Evolutionary conservation across 345 rosid species (phyloP).

Genomic region (Salix koriyanagi): DNA sequence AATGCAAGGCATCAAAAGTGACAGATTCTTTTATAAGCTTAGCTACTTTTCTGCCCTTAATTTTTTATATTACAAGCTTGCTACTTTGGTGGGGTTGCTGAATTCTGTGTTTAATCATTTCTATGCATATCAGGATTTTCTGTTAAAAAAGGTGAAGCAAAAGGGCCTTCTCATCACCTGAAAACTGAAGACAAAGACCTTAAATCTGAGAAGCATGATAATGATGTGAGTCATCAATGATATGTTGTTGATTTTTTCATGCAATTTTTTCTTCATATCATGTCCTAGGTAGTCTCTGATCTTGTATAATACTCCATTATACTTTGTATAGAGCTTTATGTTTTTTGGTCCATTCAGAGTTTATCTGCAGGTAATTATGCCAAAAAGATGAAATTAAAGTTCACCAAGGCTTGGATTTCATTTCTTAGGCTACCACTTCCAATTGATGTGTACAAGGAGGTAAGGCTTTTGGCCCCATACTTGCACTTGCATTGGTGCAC

Average conservation of each 20-base stretch:
- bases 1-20: background rate
- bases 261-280: background rate
- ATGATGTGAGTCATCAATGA: slow-evolving; percentile 38
- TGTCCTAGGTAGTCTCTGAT: too few relatives aligned
- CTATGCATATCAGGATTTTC: slow-evolving; percentile 17
- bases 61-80: background rate
- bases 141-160: slow-evolving; percentile 15
- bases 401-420: slow-evolving; percentile 86
- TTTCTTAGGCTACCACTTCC: slow-evolving; percentile 88
- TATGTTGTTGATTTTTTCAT: background rate
- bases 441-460: slow-evolving; percentile 87
- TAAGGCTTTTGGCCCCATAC: slow-evolving; percentile 16
- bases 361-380: slow-evolving; percentile 49
- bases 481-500: too few relatives aligned
- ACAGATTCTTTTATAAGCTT: background rate
- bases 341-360: slow-evolving; percentile 35
- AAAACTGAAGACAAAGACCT: slow-evolving; percentile 34
- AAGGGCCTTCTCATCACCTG: slow-evolving; percentile 13
- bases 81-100: background rate
- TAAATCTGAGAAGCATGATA: slow-evolving; percentile 31
- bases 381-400: slow-evolving; percentile 82
- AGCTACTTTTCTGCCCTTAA: background rate
- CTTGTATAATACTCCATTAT: too few relatives aligned
- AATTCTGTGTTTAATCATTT: slow-evolving; percentile 2
- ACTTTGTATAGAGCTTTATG: background rate